Conservation (phyloP, 345 rosid genomes). For the Sapria himalayana region DNA sequence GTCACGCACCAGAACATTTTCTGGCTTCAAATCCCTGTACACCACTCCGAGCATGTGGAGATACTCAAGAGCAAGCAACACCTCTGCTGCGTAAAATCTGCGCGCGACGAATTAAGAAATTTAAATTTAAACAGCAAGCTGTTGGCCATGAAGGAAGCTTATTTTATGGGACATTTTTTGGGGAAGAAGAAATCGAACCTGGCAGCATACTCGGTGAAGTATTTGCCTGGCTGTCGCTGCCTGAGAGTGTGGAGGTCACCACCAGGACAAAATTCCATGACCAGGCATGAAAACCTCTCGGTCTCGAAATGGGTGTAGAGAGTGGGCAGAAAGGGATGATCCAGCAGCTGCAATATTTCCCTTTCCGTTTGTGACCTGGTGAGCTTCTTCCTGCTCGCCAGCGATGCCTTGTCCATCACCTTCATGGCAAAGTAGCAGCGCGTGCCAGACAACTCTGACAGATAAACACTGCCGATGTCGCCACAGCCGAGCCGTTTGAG, state of each 20-base stretch:
- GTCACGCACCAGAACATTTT: constrained; percentile 94
- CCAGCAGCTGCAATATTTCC: constrained; percentile 83
- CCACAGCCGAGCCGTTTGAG: constrained; percentile 92
- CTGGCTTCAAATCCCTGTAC: constrained; percentile 92
- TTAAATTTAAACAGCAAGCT: background rate
- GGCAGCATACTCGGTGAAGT: constrained; percentile 94
- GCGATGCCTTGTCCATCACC: constrained; percentile 98
- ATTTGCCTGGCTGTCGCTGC: constrained; percentile 91
- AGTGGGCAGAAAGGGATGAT: constrained; percentile 94
- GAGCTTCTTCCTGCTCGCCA: constrained; percentile 83
- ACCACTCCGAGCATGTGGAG: constrained; percentile 98
- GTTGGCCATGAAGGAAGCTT: background rate
- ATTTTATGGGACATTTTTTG: background rate
- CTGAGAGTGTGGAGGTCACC: constrained; percentile 91
- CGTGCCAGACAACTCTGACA: constrained; percentile 81
- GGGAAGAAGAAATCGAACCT: constrained; percentile 43
- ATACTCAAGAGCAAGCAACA: constrained; percentile 83
- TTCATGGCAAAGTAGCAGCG: constrained; percentile 86
- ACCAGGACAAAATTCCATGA: constrained; percentile 96
- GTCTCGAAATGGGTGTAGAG: constrained; percentile 92
- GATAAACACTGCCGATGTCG: constrained; percentile 94
- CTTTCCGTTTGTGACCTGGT: constrained; percentile 93
- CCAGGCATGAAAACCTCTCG: constrained; percentile 85
- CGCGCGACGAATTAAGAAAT: background rate
- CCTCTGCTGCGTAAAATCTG: constrained; percentile 96